Conservation (phyloP, 345 rosid species). For the Triadica sebifera region DNA sequence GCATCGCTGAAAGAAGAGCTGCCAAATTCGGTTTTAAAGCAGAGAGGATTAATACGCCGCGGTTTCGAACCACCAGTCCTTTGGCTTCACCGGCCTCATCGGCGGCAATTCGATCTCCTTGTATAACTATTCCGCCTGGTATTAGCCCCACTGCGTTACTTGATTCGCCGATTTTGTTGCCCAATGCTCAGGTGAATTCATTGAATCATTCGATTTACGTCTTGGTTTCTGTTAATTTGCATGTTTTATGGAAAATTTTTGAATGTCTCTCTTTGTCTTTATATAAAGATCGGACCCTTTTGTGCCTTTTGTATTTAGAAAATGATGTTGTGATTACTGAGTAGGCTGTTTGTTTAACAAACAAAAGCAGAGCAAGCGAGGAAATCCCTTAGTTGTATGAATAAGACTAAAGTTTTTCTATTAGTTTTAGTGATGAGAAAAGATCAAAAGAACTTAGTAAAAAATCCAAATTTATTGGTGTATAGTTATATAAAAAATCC, state of each 20-base stretch:
- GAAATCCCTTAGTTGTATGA: background rate
- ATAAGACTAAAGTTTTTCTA: background rate
- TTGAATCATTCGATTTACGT: background rate
- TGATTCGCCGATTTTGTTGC: slow-evolving; percentile 82
- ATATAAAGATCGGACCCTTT: background rate
- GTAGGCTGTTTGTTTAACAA: background rate
- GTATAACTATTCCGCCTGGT: slow-evolving; percentile 78
- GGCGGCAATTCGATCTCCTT: slow-evolving; percentile 43
- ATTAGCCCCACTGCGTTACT: slow-evolving; percentile 87
- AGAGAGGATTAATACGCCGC: slow-evolving; percentile 67
- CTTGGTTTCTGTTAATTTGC: background rate
- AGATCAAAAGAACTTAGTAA: background rate
- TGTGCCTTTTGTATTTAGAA: background rate
- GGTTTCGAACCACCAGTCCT: slow-evolving; percentile 58
- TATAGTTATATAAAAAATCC: too few species aligned
- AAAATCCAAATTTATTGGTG: too few species aligned
- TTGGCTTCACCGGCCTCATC: slow-evolving; percentile 36
- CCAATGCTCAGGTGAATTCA: slow-evolving; percentile 61
- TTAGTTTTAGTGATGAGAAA: background rate
- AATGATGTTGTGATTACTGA: background rate
- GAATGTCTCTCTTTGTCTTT: background rate
- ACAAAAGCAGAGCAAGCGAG: background rate
- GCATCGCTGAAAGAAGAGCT: slow-evolving; percentile 78
- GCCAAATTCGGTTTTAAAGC: slow-evolving; percentile 87
- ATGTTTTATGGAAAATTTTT: background rate